Conservation (phyloP, 257 asterid species). For the Plantago elongata region DNA sequence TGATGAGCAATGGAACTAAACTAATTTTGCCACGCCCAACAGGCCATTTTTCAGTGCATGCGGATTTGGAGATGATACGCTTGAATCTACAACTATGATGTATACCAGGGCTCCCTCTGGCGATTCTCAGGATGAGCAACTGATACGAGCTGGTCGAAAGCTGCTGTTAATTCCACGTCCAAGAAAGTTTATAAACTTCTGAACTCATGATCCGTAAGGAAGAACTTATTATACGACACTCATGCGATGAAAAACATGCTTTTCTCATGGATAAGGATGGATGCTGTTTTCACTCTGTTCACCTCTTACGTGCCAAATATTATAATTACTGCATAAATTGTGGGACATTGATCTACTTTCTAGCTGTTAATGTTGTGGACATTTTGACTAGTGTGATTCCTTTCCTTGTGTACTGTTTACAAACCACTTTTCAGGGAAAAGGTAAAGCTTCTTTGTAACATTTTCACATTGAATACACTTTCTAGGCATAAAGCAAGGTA, state of each 20-base stretch:
- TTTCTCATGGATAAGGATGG: neutral
- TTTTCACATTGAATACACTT: neutral
- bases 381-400: conserved; percentile 14
- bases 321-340: neutral
- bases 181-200: conserved; percentile 19
- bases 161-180: conserved; percentile 47
- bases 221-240: neutral
- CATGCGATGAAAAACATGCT: no score
- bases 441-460: conserved; percentile 3
- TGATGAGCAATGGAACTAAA: neutral
- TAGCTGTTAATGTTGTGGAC: neutral
- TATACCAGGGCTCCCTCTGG: conserved; percentile 38
- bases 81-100: conserved; percentile 82
- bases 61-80: conserved; percentile 73
- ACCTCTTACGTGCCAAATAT: neutral
- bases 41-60: conserved; percentile 63
- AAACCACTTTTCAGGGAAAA: conserved; percentile 5
- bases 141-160: conserved; percentile 57
- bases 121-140: conserved; percentile 28
- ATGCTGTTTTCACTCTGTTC: neutral
- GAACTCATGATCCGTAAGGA: no score
- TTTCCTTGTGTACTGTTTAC: neutral
- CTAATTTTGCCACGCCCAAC: conserved; percentile 12
- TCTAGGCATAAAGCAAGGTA: conserved; percentile 21
- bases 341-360: neutral